These are phyloP conservation scores for Psilocybe cubensis DNA, from an alignment of 768 basidiomycete genomes.

Conservation along the genomic window DNA sequence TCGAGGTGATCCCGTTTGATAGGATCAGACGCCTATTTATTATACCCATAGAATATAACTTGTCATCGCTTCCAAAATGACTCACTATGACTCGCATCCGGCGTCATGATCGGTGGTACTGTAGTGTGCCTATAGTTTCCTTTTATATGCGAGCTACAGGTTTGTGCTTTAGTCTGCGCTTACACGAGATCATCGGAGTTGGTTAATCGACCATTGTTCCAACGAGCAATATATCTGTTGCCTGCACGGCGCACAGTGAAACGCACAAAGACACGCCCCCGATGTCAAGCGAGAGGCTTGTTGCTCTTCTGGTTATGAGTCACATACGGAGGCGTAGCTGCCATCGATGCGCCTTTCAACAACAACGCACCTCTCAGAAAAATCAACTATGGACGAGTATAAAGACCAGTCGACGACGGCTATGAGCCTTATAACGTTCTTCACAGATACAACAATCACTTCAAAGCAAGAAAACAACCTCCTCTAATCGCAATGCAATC, in stretches of 20 bases:
- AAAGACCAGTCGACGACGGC: background rate
- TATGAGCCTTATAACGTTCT: background rate
- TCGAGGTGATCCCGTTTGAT: no score
- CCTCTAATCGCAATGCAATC: background rate
- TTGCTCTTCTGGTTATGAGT: background rate
- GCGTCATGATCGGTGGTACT: background rate
- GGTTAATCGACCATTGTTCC: background rate
- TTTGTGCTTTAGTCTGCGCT: background rate
- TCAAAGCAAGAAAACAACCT: background rate
- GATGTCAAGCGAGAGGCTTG: background rate
- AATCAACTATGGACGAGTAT: background rate
- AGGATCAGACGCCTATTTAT: no score
- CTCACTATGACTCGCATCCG: background rate
- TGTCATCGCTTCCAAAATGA: background rate
- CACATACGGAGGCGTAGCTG: background rate
- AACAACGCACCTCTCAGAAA: background rate
- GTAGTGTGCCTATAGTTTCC: no score
- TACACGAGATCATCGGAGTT: background rate
- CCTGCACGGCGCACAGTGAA: background rate
- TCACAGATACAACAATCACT: background rate
- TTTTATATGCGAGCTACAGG: background rate
- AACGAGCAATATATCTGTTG: background rate
- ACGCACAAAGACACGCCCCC: background rate
- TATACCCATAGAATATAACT: no score
- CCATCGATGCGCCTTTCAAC: background rate